Conservation (phyloP, 148 eudicot species). For the Beta vulgaris region DNA sequence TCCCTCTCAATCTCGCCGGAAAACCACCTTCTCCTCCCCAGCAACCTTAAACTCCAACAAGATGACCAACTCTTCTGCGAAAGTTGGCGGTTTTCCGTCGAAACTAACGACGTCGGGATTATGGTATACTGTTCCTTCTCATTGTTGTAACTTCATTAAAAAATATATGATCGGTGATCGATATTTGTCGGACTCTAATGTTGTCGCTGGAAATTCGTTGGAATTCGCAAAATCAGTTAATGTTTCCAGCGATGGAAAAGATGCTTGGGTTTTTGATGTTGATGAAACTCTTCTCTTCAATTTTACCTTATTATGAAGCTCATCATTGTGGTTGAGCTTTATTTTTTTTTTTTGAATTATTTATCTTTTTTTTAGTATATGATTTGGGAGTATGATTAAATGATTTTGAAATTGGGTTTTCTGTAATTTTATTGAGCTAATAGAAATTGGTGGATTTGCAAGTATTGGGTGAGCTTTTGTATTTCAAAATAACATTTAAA, state of each 20-base stretch:
- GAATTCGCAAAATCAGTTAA: slow-evolving; percentile 43
- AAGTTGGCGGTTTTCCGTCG: slow-evolving; percentile 76
- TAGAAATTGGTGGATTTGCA: not conserved
- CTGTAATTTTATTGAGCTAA: no score
- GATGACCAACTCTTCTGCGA: slow-evolving; percentile 47
- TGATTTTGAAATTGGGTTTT: not conserved
- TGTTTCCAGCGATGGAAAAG: slow-evolving; percentile 46
- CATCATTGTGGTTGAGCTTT: slow-evolving; percentile 60
- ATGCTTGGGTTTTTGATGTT: slow-evolving; percentile 83
- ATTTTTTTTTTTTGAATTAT: no score
- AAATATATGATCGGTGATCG: slow-evolving; percentile 50
- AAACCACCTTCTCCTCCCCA: slow-evolving; percentile 14
- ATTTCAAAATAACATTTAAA: no score
- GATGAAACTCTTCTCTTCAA: slow-evolving; percentile 76
- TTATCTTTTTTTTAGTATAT: no score
- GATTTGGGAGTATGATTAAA: not conserved
- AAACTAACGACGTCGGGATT: slow-evolving; percentile 58
- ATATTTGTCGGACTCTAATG: slow-evolving; percentile 43
- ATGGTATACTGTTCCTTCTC: slow-evolving; percentile 49
- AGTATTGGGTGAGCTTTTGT: no score
- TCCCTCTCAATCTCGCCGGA: slow-evolving; percentile 25
- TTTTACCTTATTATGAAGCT: no score
- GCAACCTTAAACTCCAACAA: slow-evolving; percentile 13
- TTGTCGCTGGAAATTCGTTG: slow-evolving; percentile 44
- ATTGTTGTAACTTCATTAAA: slow-evolving; percentile 45